phyloP scores from a whole-genome alignment of 2,329 filamentous ascomycete genomes.

The Parasarocladium wereldwijsianum region DNA sequence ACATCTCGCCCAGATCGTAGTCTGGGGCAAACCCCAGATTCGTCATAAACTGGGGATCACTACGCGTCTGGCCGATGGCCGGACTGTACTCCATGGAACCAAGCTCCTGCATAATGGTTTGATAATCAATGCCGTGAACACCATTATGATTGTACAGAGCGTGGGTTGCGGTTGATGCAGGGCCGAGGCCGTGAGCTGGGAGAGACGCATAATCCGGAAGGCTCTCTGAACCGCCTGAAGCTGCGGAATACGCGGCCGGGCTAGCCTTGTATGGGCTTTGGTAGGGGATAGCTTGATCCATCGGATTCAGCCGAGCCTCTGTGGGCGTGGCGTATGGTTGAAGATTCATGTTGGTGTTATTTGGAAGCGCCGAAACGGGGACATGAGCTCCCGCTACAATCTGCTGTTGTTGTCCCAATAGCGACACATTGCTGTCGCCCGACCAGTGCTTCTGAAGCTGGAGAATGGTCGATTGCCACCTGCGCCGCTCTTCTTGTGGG shows the following conservation, averaged over 20 bases:
- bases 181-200: too few species aligned
- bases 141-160: constrained; percentile 4
- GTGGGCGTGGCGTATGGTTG: too few species aligned
- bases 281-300: too few species aligned
- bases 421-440: constrained; percentile 4
- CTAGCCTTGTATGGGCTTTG: too few species aligned
- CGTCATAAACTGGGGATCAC: constrained; percentile 49
- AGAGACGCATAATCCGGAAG: too few species aligned
- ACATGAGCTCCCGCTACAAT: neutral
- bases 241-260: too few species aligned
- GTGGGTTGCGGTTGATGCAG: constrained; percentile 14
- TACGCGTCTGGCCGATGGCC: constrained; percentile 24
- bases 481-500: constrained; percentile 17
- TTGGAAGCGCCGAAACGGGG: neutral
- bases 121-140: constrained; percentile 23
- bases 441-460: constrained; percentile 15
- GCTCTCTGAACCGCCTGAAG: too few species aligned
- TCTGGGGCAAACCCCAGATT: constrained; percentile 52
- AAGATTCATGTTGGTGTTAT: neutral
- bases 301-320: too few species aligned
- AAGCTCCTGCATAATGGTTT: constrained; percentile 36
- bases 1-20: constrained; percentile 40
- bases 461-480: constrained; percentile 15
- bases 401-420: neutral
- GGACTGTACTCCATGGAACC: constrained; percentile 34